Percentiles rank a stretch among this genome's conserved stretches.
Conservation (phyloP, 257 asterid species). For the Solanum clarkiae region DNA sequence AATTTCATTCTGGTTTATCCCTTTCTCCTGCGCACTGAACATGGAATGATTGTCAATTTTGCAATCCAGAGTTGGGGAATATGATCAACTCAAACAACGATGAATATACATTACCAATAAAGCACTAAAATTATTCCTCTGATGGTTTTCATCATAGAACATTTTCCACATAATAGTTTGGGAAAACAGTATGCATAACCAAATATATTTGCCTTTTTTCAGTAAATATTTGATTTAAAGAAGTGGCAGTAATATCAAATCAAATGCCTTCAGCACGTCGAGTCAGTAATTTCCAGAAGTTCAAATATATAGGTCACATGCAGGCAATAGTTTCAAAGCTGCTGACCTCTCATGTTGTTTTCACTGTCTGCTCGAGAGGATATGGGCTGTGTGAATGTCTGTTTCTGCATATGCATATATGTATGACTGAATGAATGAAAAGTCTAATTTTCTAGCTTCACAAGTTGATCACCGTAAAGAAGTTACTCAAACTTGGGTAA, state of each 20-base stretch:
- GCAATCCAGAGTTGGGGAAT: not conserved
- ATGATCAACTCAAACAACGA: not conserved
- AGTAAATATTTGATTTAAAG: not conserved
- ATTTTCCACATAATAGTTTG: not conserved
- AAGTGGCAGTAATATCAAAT: not conserved
- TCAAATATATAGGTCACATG: not conserved
- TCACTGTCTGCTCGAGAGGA: not conserved
- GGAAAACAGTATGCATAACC: not conserved
- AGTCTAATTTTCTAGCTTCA: not conserved
- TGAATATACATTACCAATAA: not conserved
- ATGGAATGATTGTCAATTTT: not conserved
- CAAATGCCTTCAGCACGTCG: not conserved
- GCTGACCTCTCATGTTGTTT: not conserved
- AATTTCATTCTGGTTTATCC: constrained; percentile 55
- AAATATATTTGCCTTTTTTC: not conserved
- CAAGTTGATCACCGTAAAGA: not conserved
- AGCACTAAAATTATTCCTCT: not conserved
- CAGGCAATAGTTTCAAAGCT: not conserved
- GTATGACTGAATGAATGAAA: not conserved
- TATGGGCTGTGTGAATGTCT: not conserved
- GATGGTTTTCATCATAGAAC: not conserved
- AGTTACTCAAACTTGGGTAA: not conserved
- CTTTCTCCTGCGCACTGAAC: constrained; percentile 52
- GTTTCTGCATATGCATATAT: not conserved
- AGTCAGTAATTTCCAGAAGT: not conserved